Base-by-base conservation (phyloP, 2,329 filamentous ascomycete species). In the Beauveria brongniartii region DNA sequence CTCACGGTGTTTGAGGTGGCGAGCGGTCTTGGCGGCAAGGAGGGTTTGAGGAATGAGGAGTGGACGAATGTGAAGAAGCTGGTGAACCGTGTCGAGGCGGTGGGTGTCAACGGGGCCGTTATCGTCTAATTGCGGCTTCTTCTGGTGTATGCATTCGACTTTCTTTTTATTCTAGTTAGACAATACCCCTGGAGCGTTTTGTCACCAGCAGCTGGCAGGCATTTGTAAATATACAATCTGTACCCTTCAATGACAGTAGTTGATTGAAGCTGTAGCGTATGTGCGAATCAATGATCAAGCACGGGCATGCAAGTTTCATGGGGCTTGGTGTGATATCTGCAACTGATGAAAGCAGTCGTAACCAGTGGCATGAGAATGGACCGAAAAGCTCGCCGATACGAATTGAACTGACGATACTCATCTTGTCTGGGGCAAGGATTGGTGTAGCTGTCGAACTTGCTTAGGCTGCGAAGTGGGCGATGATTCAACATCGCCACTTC, bases 1-100 rank as follows among this genome's bases (percentile, higher is more conserved):
- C 80, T 97, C 24, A 96, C 90, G 0, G 85, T 99, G 8, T 99
- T 97, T 70, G 94, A 99, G 75, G 93, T 99, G 61, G 88, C 91
- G 26, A 78, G 82, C 68, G 85, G 92, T 66, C 73, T 95, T 12
- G 92, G 92, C 28, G 92, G 92, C n/a, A 87, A 89, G 66, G 94
- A 97, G 69, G 82, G 85, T 40, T 82, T 91, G 44, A 88, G 89
- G 71, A 86, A 85, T 57, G 94, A 99, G 69, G 93, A 97, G 73
- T 99, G 94, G 93, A 84, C 88, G 6, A 90, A 84, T 41, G 90
- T 99, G 66, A 97, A 97, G 85, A 92, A 91, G 74, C 78, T 97
- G 70, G 84, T 97, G 26, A 87, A 84, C 47, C 84, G 88, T 68
- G 75, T 93, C 63, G 92, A 95, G 74, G 80, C 80, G 18, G 78